These are phyloP conservation scores for Melaleuca alternifolia DNA, from an alignment of 345 rosid species.

Conservation along the genomic window DNA sequence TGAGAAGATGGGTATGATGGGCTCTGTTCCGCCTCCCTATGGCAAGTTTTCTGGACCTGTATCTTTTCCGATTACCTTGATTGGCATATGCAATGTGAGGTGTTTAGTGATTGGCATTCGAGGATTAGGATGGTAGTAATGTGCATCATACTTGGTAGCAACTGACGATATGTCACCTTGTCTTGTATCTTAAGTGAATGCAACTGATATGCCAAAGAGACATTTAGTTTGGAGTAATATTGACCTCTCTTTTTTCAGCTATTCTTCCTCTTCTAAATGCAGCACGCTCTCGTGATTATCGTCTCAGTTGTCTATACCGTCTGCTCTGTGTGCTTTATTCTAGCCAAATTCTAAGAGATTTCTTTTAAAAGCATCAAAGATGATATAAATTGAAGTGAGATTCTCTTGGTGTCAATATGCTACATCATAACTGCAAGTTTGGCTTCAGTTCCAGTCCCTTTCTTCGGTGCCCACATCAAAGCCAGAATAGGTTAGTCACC, in stretches of 20 bases:
- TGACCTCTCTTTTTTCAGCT: neutral
- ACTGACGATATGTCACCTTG: neutral
- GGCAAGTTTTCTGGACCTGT: conserved; percentile 47
- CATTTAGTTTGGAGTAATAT: neutral
- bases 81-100: neutral
- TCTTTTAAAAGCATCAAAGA: neutral
- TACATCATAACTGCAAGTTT: neutral
- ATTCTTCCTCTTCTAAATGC: neutral
- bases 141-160: neutral
- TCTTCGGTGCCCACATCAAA: neutral
- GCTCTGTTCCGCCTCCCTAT: conserved; percentile 77
- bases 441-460: neutral
- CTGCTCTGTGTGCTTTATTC: neutral
- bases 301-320: neutral
- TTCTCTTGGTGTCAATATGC: neutral
- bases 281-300: neutral
- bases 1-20: conserved; percentile 99
- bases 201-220: neutral
- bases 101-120: neutral
- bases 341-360: neutral
- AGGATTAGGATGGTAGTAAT: neutral
- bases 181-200: neutral
- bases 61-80: neutral
- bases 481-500: neutral
- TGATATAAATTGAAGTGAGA: neutral